A percentile compares a stretch with the other conserved stretches of the same genome.
These are phyloP conservation scores for Pseudogymnoascus sp. DNA, from an alignment of 2,329 filamentous ascomycete genomes.

Conservation along the genomic window DNA sequence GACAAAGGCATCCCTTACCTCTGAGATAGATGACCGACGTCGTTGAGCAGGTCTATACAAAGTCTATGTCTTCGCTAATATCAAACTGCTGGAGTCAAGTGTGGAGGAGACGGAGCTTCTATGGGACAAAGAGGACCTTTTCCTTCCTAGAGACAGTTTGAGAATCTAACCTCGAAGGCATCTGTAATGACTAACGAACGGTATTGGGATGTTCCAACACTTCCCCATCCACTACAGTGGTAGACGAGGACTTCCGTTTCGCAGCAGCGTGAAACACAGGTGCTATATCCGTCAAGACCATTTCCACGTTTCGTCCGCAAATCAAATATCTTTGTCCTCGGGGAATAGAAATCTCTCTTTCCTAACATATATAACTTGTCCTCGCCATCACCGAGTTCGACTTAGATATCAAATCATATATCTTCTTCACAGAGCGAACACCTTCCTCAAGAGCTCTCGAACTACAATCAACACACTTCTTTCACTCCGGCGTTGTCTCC, in stretches of 20 bases:
- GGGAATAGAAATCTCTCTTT: not conserved
- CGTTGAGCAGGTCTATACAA: not conserved
- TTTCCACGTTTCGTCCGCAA: not conserved
- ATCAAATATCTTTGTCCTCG: not conserved
- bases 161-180: not conserved
- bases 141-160: not conserved
- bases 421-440: not conserved
- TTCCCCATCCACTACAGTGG: not conserved
- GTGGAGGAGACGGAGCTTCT: not conserved
- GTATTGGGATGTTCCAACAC: not conserved
- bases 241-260: not conserved
- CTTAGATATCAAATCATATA: not conserved
- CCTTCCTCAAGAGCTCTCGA: not conserved
- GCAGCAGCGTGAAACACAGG: not conserved
- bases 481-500: not conserved
- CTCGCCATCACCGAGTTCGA: not conserved
- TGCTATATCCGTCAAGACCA: not conserved
- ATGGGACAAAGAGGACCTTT: not conserved
- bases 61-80: not conserved
- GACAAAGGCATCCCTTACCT: not conserved
- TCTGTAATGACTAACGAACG: not conserved
- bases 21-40: not conserved
- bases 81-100: not conserved
- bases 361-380: not conserved
- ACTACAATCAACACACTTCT: not conserved